phyloP scores from a whole-genome alignment of 2,329 filamentous ascomycete genomes.

The Hypocreales sp. region DNA sequence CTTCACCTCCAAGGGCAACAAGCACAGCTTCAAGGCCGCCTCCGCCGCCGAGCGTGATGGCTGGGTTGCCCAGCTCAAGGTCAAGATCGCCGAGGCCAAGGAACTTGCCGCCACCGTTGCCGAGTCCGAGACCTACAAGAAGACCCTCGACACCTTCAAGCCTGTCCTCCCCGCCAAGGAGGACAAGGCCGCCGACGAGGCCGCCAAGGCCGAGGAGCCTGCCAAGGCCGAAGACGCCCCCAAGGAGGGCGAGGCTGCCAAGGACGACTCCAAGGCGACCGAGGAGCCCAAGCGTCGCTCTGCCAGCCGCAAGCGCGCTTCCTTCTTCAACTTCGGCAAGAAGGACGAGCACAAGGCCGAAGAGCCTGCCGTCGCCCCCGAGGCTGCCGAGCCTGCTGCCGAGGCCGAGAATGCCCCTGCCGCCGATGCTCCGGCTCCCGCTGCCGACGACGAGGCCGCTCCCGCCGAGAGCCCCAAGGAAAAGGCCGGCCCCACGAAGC shows the following conservation, averaged over 20 bases:
- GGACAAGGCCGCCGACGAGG: conserved; percentile 14
- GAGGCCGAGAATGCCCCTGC: conserved; percentile 21
- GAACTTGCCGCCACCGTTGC: conserved; percentile 57
- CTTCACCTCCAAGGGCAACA: conserved; percentile 73
- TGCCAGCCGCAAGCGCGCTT: conserved; percentile 48
- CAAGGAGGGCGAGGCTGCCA: conserved; percentile 18
- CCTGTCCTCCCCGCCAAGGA: conserved; percentile 20
- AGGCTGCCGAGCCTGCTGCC: conserved; percentile 18
- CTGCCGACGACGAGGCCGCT: conserved; percentile 20
- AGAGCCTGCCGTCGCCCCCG: conserved; percentile 17
- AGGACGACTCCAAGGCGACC: conserved; percentile 36
- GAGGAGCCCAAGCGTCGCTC: conserved; percentile 48
- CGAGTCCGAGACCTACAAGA: conserved; percentile 79
- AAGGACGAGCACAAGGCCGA: conserved; percentile 32
- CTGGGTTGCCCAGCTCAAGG: conserved; percentile 77
- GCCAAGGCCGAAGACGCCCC: conserved; percentile 16
- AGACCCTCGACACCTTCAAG: conserved; percentile 56
- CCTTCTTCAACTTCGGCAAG: conserved; percentile 47
- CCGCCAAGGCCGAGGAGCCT: conserved; percentile 21
- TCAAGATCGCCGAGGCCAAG: conserved; percentile 74
- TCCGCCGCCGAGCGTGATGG: conserved; percentile 67
- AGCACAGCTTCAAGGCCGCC: conserved; percentile 84
- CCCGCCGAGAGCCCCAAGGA: conserved; percentile 25
- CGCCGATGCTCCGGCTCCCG: conserved; percentile 17
- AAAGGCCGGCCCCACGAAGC: conserved; percentile 37